These are phyloP conservation scores for Thinopyrum elongatum DNA, from an alignment of 176 grass and related monocot species.

Conservation along the genomic window DNA sequence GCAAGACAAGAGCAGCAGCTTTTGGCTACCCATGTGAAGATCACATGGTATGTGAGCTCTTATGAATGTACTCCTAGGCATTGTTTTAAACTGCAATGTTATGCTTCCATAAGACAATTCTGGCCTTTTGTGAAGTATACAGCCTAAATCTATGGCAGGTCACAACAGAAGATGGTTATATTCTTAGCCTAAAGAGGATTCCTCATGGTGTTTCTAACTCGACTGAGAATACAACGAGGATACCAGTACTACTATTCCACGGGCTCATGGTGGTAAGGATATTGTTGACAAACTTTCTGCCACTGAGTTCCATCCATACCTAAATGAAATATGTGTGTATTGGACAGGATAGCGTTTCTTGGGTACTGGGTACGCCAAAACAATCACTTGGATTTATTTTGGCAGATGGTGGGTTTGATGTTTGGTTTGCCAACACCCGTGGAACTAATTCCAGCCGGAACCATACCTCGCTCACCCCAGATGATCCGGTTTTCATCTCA, in stretches of 20 bases:
- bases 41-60: slow-evolving; percentile 32
- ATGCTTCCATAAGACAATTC: neutral
- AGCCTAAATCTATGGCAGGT: slow-evolving; percentile 26
- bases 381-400: slow-evolving; percentile 60
- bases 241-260: slow-evolving; percentile 52
- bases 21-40: slow-evolving; percentile 67
- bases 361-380: slow-evolving; percentile 54
- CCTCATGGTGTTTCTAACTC: slow-evolving; percentile 31
- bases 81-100: neutral
- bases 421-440: slow-evolving; percentile 64
- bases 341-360: slow-evolving; percentile 51
- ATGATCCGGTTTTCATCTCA: slow-evolving; percentile 42
- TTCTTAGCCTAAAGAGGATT: slow-evolving; percentile 62
- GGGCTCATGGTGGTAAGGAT: slow-evolving; percentile 58
- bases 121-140: slow-evolving; percentile 10
- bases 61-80: neutral
- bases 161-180: slow-evolving; percentile 67
- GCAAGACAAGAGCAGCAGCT: slow-evolving; percentile 41
- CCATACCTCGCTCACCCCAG: slow-evolving; percentile 42
- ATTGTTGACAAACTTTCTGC: slow-evolving; percentile 15
- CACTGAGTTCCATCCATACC: neutral
- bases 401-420: slow-evolving; percentile 58
- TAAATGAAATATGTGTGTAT: slow-evolving; percentile 21
- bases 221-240: neutral
- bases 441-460: slow-evolving; percentile 56